A percentile compares a stretch with the other conserved stretches of the same genome.
phyloP scores from a whole-genome alignment of 306 rosid genomes.

The Begonia masoniana region DNA sequence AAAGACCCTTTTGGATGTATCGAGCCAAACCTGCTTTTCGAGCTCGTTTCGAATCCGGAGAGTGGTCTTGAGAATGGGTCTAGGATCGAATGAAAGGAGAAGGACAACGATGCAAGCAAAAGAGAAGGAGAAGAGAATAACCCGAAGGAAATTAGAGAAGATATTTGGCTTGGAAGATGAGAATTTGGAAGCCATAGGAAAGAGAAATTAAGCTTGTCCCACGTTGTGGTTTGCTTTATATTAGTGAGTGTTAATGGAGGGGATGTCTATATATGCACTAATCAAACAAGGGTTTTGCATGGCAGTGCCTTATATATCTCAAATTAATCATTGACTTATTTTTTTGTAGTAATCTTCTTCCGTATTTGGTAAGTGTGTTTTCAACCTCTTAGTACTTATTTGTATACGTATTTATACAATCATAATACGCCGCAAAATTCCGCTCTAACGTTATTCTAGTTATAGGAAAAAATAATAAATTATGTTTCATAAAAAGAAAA shows the following conservation, averaged over 20 bases:
- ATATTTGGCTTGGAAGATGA: conserved; percentile 11
- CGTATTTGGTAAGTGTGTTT: too few relatives aligned
- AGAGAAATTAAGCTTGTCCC: not conserved
- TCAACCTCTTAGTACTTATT: too few relatives aligned
- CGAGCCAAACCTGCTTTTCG: conserved; percentile 20
- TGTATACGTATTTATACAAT: too few relatives aligned
- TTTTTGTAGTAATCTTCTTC: not conserved
- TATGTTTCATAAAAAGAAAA: too few relatives aligned
- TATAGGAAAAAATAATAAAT: too few relatives aligned
- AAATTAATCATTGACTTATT: not conserved
- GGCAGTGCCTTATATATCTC: conserved; percentile 5
- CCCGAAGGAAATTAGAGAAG: conserved; percentile 1
- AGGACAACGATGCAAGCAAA: conserved; percentile 6
- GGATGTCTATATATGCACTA: not conserved
- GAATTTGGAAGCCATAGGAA: conserved; percentile 3
- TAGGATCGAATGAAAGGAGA: conserved; percentile 1
- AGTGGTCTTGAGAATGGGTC: not conserved
- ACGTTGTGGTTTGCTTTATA: not conserved
- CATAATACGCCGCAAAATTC: too few relatives aligned
- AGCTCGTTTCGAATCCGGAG: not conserved
- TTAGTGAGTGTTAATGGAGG: not conserved
- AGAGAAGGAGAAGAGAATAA: conserved; percentile 17
- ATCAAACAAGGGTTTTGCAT: conserved; percentile 11
- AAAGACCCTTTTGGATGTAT: conserved; percentile 15
- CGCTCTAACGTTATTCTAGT: too few relatives aligned